A percentile compares a stretch with the other conserved stretches of the same genome.
Conservation (phyloP, 1,284 basidiomycete species). For the Cryptococcus sp. region DNA sequence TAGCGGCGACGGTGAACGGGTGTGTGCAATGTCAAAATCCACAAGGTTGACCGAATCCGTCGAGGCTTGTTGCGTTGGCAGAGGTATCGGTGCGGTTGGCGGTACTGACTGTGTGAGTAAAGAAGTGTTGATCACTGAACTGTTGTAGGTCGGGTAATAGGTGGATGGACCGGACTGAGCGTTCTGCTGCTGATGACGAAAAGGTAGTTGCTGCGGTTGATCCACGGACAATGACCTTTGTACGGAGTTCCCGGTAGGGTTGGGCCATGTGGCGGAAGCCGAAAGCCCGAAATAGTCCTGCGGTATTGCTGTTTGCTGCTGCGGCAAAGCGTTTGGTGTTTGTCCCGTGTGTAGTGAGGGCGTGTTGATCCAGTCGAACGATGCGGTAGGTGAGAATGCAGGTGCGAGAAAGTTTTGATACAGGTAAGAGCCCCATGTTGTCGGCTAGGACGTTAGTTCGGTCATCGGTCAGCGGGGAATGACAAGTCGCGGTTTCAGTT, state of each 20-base stretch:
- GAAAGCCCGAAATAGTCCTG: constrained; percentile 25
- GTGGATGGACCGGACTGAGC: constrained; percentile 12
- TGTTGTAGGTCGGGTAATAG: constrained; percentile 16
- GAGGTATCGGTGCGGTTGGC: constrained; percentile 18
- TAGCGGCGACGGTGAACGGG: constrained; percentile 21
- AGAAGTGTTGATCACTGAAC: constrained; percentile 33
- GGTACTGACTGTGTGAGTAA: constrained; percentile 28
- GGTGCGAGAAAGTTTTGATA: constrained; percentile 46
- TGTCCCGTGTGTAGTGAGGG: constrained; percentile 15
- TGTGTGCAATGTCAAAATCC: constrained; percentile 26
- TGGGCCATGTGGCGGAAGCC: constrained; percentile 6
- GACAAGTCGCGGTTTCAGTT: neutral
- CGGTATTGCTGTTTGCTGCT: neutral
- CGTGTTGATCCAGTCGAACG: constrained; percentile 27
- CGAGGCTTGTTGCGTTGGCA: neutral
- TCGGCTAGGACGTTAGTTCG: constrained; percentile 2
- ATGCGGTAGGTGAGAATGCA: constrained; percentile 33
- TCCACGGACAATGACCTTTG: constrained; percentile 9
- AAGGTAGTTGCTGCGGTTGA: constrained; percentile 2
- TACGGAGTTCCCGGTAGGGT: constrained; percentile 11
- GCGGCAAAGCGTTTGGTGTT: constrained; percentile 3
- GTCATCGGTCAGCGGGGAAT: neutral
- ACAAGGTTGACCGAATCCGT: constrained; percentile 33
- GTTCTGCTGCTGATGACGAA: constrained; percentile 9
- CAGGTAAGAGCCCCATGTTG: constrained; percentile 47